Base-by-base conservation (phyloP, 164 flowering plant genomes). In the Saururus chinensis region DNA sequence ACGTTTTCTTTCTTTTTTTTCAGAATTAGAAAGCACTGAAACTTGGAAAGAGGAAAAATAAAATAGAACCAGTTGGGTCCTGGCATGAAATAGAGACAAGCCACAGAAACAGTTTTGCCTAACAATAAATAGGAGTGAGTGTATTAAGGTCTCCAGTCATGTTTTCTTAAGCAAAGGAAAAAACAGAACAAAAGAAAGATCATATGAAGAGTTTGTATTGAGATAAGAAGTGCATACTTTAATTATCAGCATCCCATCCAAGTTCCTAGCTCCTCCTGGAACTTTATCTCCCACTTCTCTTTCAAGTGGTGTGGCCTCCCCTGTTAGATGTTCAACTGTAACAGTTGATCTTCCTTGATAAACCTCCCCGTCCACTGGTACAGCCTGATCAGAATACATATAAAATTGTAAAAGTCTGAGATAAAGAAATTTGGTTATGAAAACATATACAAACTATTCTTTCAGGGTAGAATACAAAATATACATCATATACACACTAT, bases 211-310 rank as follows among this genome's bases (percentile, higher is more conserved):
- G 37, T 6, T 30, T 30, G 37, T 30, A 30, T 30, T 30, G 42
- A 30, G 51, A 4, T 37, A 45, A 22, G 51, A 9, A 17, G 55
- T 21, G 51, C 53, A 67, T 74, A 93, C 99, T 93, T 87, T 93
- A 37, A 93, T 84, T 66, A 93, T 79, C 80, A 93, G 79, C 88
- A 92, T 83, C 48, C 98, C 98, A 77, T 90, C 97, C 82, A 87
- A 75, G 74, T 87, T 93, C 73, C 96, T 80, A 45, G 99, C 99
- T 60, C 99, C 99, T 53, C 99, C 97, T 65, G 99, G 99, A 77
- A 93, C 77, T 64, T 77, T 77, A 72, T 93, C 95, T 61, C 96
- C 97, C 66, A 75, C 81, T 67, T 77, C 83, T 51, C 75, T 81
- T 61, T 87, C 95, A 37, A 87, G 20, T n/a, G 99, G 99, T 72